phyloP scores from a whole-genome alignment of 192 early-diverging fungal species.

The Coemansia javaensis region DNA sequence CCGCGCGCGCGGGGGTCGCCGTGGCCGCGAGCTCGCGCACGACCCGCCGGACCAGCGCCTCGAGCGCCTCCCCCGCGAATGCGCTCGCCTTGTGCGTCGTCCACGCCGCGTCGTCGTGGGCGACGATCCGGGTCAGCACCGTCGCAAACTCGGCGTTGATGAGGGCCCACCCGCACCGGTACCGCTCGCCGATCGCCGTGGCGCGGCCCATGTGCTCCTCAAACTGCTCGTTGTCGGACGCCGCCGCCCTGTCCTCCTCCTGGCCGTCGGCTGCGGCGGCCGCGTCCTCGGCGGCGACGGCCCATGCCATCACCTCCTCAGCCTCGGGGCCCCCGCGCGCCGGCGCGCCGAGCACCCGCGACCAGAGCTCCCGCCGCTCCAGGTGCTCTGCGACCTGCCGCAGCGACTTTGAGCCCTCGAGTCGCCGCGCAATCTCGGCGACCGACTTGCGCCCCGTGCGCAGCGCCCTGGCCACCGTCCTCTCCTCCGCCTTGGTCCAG shows the following conservation, averaged over 20 bases:
- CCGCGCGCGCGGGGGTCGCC: not conserved
- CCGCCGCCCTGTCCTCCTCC: not conserved
- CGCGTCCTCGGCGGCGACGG: not conserved
- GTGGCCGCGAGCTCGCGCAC: not conserved
- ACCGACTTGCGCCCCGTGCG: slow-evolving; percentile 14
- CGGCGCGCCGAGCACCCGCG: not conserved
- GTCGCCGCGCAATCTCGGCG: slow-evolving; percentile 5
- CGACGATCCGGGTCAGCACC: slow-evolving; percentile 6
- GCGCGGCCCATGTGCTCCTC: not conserved
- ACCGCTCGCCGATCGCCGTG: not conserved
- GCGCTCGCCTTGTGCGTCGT: too few species aligned
- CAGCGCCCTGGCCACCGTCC: slow-evolving; percentile 12
- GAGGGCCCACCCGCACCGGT: not conserved
- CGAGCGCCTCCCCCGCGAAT: not conserved
- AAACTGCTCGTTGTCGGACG: not conserved
- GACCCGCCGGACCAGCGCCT: not conserved
- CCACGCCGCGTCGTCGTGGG: not conserved
- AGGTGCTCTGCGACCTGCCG: slow-evolving; percentile 40
- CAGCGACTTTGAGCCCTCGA: slow-evolving; percentile 31
- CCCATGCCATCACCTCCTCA: not conserved
- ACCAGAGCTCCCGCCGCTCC: slow-evolving; percentile 30
- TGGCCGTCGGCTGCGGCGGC: too few species aligned
- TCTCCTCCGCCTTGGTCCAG: slow-evolving; percentile 35
- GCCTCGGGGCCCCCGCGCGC: not conserved
- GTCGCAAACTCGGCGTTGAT: slow-evolving; percentile 3